Evolutionary conservation across 2,329 filamentous ascomycete genomes (phyloP), one percentile per base, ranked within the genome.

Genomic region (Elsinoe fawcettii): DNA sequence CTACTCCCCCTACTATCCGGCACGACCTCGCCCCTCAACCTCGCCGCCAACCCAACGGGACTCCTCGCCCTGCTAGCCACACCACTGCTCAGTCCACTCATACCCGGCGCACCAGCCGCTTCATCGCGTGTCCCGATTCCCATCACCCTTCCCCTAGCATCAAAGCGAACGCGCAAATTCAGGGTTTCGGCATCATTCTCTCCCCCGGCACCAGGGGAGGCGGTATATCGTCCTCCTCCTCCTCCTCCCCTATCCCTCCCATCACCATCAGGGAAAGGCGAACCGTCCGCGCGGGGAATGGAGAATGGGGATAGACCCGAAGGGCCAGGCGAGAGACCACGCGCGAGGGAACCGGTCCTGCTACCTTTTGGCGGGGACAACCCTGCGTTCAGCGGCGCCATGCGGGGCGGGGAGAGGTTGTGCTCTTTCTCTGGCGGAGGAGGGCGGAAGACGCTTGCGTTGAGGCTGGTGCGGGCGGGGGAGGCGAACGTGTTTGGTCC

Each of bases 401-500:
- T 56, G 18, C 36, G 32, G 14, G 54, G 54, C 8, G 54, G 54
- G 27, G 23, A 32, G 16, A 56, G 54, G 18, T 43, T 47, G 39
- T 27, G 37, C 5, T 44, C 36, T 23, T 64, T 63, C 37, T 71
- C 69, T 23, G 68, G 67, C 8, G 68, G 69, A 25, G 69, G 65
- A 9, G 68, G 69, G 16, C 63, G 64, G 60, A 68, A 69, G 6
- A 71, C 63, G 1, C 34, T 54, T n/a, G 47, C 41, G 12, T 36
- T 46, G 20, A 58, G 49, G 27, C n/a, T 43, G 4, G 46, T 8
- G 23, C 49, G 49, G 16, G 37, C 34, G 16, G 49, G 46, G 14
- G 47, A 56, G 7, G 36, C 41, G 27, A 56, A 11, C 23, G 16
- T 55, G 6, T 23, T 32, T 5, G 32, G n/a, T n/a, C n/a, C 16